Evolutionary conservation across 1,284 basidiomycete species (phyloP).

Genomic region (Ganoderma lingzhi): DNA sequence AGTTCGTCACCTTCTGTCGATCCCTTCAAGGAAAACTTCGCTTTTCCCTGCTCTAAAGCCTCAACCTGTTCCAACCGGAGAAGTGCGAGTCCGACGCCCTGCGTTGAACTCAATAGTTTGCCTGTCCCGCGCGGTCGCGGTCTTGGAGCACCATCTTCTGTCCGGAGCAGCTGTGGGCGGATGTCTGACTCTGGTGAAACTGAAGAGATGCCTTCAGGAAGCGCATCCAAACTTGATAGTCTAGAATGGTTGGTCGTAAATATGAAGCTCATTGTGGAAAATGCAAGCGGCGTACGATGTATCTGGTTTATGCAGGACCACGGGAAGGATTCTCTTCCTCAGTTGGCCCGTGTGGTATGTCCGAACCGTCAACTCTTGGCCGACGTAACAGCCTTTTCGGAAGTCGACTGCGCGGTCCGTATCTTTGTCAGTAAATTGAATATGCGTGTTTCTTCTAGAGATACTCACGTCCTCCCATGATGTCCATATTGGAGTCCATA

Average conservation of each 20-base stretch:
- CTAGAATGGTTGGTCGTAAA: conserved; percentile 6
- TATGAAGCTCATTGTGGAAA: too few species aligned
- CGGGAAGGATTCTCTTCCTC: conserved; percentile 90
- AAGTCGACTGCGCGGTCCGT: conserved; percentile 81
- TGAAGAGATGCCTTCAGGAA: conserved; percentile 14
- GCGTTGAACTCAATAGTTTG: conserved; percentile 65
- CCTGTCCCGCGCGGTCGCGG: conserved; percentile 69
- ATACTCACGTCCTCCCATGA: conserved; percentile 87
- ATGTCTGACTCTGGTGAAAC: conserved; percentile 39
- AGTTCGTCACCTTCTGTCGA: conserved; percentile 41
- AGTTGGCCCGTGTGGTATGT: conserved; percentile 96
- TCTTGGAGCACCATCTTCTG: conserved; percentile 28
- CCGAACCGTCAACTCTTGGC: conserved; percentile 96
- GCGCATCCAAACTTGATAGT: conserved; percentile 5
- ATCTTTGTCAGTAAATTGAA: background rate
- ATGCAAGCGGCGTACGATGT: conserved; percentile 10
- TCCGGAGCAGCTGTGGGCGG: conserved; percentile 22
- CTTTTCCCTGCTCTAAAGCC: conserved; percentile 46
- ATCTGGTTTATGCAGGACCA: conserved; percentile 57
- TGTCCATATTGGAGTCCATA: conserved; percentile 93
- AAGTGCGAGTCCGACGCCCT: conserved; percentile 73
- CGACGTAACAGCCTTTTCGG: conserved; percentile 97
- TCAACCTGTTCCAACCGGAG: conserved; percentile 73
- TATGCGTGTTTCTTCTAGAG: background rate
- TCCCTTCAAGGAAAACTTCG: conserved; percentile 51